Evolutionary conservation across 2,329 filamentous ascomycete species (phyloP), one percentile per base, ranked within the genome.

Genomic region (Aschersonia sp.): DNA sequence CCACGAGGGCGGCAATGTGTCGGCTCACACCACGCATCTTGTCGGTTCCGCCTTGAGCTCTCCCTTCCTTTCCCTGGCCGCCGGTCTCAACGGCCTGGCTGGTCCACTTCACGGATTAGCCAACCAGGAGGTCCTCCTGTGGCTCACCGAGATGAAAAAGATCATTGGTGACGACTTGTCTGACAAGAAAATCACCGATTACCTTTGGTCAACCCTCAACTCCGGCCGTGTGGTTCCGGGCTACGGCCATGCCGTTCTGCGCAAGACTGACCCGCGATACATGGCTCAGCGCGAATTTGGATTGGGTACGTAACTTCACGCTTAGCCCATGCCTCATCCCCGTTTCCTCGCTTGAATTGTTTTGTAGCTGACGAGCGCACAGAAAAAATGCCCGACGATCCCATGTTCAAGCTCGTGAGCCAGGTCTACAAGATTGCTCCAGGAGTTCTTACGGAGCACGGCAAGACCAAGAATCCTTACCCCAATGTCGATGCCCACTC

Each of bases 371-470:
- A 43, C 20, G 35, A 38, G 46, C 49, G 28, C 47, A 55, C 55
- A 69, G 67, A 86, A 75, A 87, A 96, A 69, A 82, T 96, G 67
- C 87, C 91, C 65, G 79, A 95, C 63, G 92, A 97, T 79, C 89
- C 91, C 62, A 94, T 98, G 89, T 98, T 96, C 87, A 89, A 98
- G 82, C 86, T 98, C 59, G 92, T 98, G 74, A 94, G 86, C 80
- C 92, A 98, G 77, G 92, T 98, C 60, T 98, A 97, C 86, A 98
- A 98, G 87, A 97, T 98, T 62, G 92, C 92, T 55, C 92, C 92
- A 56, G 85, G 84, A 63, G 92, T 98, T 61, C 78, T 98, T 68
- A 98, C 92, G 57, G 89, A 98, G 83, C 92, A 98, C 77, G 92
- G 92, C 75, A 98, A 98, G 87, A 97, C 91, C 78, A 97, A 97